Base-by-base conservation (phyloP, 306 rosid genomes). In the Pyrus pyrifolia region DNA sequence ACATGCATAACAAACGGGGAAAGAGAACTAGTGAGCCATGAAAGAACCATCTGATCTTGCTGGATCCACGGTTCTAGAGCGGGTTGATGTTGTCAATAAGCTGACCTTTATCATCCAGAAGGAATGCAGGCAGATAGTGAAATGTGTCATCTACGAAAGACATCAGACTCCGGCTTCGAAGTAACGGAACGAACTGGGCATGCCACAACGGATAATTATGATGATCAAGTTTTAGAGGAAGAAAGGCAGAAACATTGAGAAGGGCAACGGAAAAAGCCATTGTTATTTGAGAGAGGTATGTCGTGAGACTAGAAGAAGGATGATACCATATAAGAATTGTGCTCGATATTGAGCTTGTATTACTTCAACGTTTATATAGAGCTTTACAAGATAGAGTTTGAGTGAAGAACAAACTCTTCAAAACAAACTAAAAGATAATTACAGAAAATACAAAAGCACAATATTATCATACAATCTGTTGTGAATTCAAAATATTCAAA, bases 61-160 rank as follows among this genome's bases (percentile, higher is more conserved):
- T 61, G 35, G 5, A 61, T 61, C 67, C 33, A 61, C 0, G 17
- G 3, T 3, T 61, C 21, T 12, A 13, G 1, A 15, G 0, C 0
- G 38, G n/a, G 4, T 61, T 61, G 19, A 61, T 31, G 7, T 2
- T 1, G 4, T 23, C 3, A 0, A 1, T 25, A 15, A 15, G 12
- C 0, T 1, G 0, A 8, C 21, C 21, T 4, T 23, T 21, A 61
- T 25, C 6, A 23, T 3, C 18, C 1, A 2, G 19, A 0, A 61
- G 19, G 2, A 27, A 25, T 0, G 35, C 1, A 25, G 7, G 11
- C 13, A n/a, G 67, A 13, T 12, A 63, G 0, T 18, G 40, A 29
- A 4, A 8, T 0, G 42, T 12, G 19, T 40, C 67, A 63, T 27
- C 38, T 0, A 63, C 67, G 5, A 29, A 27, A 0, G 40, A 2